Base-by-base conservation (phyloP, 306 rosid genomes). In the Vigna trinervia region DNA sequence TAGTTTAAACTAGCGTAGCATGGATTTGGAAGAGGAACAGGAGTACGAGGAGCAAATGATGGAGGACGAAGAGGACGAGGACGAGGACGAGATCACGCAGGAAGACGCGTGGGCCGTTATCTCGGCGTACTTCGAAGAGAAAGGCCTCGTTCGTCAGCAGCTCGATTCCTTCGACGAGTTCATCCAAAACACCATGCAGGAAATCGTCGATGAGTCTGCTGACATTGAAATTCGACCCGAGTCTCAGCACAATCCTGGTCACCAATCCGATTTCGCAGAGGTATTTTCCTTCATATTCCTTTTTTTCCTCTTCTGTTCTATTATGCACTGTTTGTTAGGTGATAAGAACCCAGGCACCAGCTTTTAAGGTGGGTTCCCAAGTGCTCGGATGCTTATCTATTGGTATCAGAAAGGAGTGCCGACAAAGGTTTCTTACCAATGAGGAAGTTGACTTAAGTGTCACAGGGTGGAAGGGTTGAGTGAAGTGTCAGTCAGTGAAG, bases 91-190 rank as follows among this genome's bases (percentile, higher is more conserved):
- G 58, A 95, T 95, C 65, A 90, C 97, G 0, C 98, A 95, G 82
- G 98, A 95, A 30, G 98, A 95, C 51, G 98, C 97, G 1, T 92
- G 98, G 98, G 97, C 98, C 1, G 98, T 95, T 1, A 95, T 95
- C 23, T 95, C 98, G 0, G 98, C 98, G 8, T 95, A 95, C 71
- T 95, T 95, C 75, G 98, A 95, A 82, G 98, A 95, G 76, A 92
- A 95, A 32, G 98, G 98, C 2, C 59, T 95, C 28, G 98, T 95
- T 34, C 92, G 97, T 10, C 98, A 95, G 74, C 98, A 95, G 78
- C 93, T 95, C 1, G 98, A 92, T 61, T 95, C 98, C 5, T 95
- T 95, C 86, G 98, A 95, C 52, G 98, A 95, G 88, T 95, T 95
- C 83, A 95, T 95, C 17, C 98, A 95, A 70, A 95, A 95, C 53